Evolutionary conservation across 345 rosid species (phyloP), one percentile per base, ranked within the genome.

Genomic region (Populus tremula): DNA sequence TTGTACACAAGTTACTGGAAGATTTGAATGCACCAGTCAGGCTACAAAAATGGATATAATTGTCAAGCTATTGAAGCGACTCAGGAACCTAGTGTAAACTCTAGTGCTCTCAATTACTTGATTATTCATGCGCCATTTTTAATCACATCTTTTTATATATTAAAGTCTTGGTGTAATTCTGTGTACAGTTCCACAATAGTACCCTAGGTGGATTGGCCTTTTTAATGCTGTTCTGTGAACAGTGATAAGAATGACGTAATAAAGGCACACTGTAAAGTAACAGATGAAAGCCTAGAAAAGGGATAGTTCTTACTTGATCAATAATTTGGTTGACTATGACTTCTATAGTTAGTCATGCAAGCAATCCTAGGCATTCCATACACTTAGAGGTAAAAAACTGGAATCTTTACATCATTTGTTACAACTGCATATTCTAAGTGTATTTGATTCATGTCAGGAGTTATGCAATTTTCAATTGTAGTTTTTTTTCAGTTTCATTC

Each of bases 51-150:
- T 88, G 79, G 94, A 91, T 75, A 83, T 90, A 71, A 85, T 84
- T 62, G 83, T 77, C 70, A 93, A 93, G 84, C 85, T 93, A 72
- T 77, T 85, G 85, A 91, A 88, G 88, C 87, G 98, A 71, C 70
- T 90, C 82, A 83, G 91, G 84, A 93, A 90, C 83, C 87, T 93
- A 74, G 83, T 93, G 98, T 93, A 90, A 50, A 90, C 79, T 77
- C 69, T 50, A 35, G 53, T 69, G 73, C 77, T 74, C 41, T 81
- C 67, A 74, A 43, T 66, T 72, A 75, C 64, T 41, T 70, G n/a
- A 31, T 39, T 61, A 65, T 77, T 77, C 53, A 50, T 68, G 16
- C 67, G 71, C 13, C 53, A 33, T 67, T 61, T 67, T 62, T 69
- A 69, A 75, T 68, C 59, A 82, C 63, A 79, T 80, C 56, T 56